Conservation (phyloP, 179 eudicot species). For the Nepenthes alata region DNA sequence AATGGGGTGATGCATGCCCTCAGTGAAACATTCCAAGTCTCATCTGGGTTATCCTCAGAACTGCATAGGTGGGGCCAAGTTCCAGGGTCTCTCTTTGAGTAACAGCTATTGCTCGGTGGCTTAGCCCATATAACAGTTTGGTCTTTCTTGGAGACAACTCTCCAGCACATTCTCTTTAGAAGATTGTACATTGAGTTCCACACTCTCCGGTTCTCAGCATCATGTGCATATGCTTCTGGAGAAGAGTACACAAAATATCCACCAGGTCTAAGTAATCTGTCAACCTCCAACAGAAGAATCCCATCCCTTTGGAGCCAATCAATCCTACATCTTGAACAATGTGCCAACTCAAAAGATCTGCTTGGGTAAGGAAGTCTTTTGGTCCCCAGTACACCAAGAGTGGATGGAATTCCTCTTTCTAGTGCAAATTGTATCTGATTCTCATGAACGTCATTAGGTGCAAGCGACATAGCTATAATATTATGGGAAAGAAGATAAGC, state of each 20-base stretch:
- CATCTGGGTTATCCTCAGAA: constrained; percentile 49
- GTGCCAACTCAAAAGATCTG: constrained; percentile 65
- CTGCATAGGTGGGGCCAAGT: constrained; percentile 41
- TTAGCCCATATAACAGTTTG: constrained; percentile 70
- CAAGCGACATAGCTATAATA: constrained; percentile 56
- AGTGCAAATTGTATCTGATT: constrained; percentile 72
- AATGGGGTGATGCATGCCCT: constrained; percentile 51
- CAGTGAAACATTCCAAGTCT: constrained; percentile 50
- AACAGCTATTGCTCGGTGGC: constrained; percentile 50
- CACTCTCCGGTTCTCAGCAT: constrained; percentile 46
- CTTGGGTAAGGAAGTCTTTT: constrained; percentile 66
- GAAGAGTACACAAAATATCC: constrained; percentile 69
- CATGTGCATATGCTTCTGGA: constrained; percentile 69
- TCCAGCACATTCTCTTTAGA: constrained; percentile 62
- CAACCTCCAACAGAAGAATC: constrained; percentile 47
- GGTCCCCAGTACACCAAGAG: constrained; percentile 62
- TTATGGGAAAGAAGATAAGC: constrained; percentile 53
- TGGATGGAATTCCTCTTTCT: constrained; percentile 64
- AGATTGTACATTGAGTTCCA: constrained; percentile 54
- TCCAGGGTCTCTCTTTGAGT: constrained; percentile 36
- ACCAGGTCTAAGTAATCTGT: constrained; percentile 63
- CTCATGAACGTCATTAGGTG: constrained; percentile 68
- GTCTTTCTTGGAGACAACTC: constrained; percentile 51
- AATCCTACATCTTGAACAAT: constrained; percentile 67
- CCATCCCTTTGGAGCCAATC: constrained; percentile 81